Conservation (phyloP, 2,329 filamentous ascomycete species). For the Penicillium sp. region DNA sequence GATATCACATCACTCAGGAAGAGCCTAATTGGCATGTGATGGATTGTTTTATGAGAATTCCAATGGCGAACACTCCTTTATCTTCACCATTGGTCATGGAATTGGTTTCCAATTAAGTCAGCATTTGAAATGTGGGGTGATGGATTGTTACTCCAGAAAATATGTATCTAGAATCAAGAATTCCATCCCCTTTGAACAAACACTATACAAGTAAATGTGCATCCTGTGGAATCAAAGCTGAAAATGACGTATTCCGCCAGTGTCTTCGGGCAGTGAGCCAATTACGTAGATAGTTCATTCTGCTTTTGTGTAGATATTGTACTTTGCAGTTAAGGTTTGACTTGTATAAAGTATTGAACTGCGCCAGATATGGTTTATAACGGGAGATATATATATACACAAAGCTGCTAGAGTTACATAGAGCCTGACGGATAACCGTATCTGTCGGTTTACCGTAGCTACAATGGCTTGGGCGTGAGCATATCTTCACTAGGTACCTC, state of each 20-base stretch:
- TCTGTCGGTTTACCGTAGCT: too few relatives aligned
- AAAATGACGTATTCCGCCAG: background rate
- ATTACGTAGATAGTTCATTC: too few relatives aligned
- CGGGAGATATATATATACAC: too few relatives aligned
- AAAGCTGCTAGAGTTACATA: too few relatives aligned
- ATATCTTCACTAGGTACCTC: too few relatives aligned
- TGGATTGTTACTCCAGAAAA: background rate
- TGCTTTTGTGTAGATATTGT: too few relatives aligned
- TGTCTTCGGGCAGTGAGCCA: too few relatives aligned
- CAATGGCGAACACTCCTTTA: constrained; percentile 20
- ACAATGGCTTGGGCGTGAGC: too few relatives aligned
- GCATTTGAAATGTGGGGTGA: background rate
- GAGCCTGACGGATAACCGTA: too few relatives aligned
- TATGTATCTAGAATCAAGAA: background rate
- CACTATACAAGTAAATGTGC: background rate
- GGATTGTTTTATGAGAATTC: background rate
- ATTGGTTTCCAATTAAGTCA: background rate
- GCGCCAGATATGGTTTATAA: too few relatives aligned
- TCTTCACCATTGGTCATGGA: constrained; percentile 10
- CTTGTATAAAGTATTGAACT: too few relatives aligned
- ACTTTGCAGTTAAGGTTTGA: too few relatives aligned
- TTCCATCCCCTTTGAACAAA: background rate
- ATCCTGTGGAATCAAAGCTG: background rate
- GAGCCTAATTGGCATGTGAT: background rate
- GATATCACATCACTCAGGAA: background rate